Evolutionary conservation across 257 asterid genomes (phyloP).

Genomic region (Gentiana straminea): DNA sequence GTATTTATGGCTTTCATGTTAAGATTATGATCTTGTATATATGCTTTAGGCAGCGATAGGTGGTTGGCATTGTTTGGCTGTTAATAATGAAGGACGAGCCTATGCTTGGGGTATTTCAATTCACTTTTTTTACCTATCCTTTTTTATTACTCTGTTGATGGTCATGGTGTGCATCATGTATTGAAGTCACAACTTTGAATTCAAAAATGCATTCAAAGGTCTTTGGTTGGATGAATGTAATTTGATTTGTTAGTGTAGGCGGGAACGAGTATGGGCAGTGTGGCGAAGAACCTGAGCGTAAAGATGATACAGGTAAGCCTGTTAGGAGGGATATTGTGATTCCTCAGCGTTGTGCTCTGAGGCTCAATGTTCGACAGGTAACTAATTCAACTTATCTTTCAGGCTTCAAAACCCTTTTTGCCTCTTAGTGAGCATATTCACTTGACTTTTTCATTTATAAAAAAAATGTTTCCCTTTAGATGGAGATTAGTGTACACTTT

Average conservation of each 20-base stretch:
- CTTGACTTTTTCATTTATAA: too few relatives aligned
- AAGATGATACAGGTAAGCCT: constrained; percentile 75
- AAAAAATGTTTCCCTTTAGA: too few relatives aligned
- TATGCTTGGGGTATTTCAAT: constrained; percentile 85
- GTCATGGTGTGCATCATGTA: background rate
- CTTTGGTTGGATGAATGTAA: background rate
- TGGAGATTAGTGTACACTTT: background rate
- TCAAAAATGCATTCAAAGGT: too few relatives aligned
- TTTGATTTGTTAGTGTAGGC: constrained; percentile 35
- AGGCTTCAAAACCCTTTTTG: background rate
- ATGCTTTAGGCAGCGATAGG: constrained; percentile 86
- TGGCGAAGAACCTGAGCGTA: constrained; percentile 98
- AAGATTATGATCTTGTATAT: constrained; percentile 4
- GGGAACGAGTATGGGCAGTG: constrained; percentile 99
- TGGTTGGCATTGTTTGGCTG: constrained; percentile 99
- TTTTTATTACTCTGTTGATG: background rate
- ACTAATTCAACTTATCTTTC: background rate
- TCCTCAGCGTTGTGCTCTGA: constrained; percentile 85
- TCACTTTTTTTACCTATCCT: background rate
- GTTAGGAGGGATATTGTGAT: constrained; percentile 87
- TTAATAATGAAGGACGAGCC: constrained; percentile 91
- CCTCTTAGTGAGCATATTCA: background rate
- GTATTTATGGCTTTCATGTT: background rate
- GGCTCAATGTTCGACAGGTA: constrained; percentile 93
- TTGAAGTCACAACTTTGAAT: too few relatives aligned